Evolutionary conservation across 2,329 filamentous ascomycete genomes (phyloP).

Genomic region (Neoarthrinium moseri): DNA sequence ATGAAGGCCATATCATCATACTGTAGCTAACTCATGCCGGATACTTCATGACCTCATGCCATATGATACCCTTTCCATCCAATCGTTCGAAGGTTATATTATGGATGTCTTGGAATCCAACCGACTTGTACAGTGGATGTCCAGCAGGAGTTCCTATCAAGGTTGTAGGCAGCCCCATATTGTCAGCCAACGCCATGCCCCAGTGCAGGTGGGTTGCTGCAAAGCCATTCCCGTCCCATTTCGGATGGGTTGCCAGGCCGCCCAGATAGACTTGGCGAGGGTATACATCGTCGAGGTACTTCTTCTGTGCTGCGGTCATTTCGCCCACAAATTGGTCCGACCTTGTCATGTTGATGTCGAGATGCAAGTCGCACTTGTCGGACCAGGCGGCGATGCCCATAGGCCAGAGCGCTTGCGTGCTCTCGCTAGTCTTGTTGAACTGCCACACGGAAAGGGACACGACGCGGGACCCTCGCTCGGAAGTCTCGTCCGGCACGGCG

Average conservation of each 20-base stretch:
- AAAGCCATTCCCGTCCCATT: constrained; percentile 8
- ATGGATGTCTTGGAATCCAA: constrained; percentile 6
- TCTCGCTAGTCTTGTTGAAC: background rate
- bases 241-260: constrained; percentile 2
- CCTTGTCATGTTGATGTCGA: constrained; percentile 1
- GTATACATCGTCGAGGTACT: constrained; percentile 6
- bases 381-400: background rate
- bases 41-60: constrained; percentile 6
- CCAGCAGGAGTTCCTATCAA: constrained; percentile 1
- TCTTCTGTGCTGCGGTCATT: background rate
- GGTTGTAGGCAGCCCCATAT: background rate
- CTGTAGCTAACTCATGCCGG: too few species aligned
- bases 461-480: background rate
- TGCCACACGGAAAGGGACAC: background rate
- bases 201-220: constrained; percentile 2
- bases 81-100: constrained; percentile 2
- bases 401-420: too few species aligned
- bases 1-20: too few species aligned
- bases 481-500: constrained; percentile 1
- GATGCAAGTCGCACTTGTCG: background rate
- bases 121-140: constrained; percentile 5
- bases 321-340: background rate
- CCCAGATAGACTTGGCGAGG: background rate
- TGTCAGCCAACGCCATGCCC: constrained; percentile 3
- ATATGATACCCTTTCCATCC: constrained; percentile 1